Conservation (phyloP, 2,329 filamentous ascomycete genomes). For the Cryoendolithus antarcticus region DNA sequence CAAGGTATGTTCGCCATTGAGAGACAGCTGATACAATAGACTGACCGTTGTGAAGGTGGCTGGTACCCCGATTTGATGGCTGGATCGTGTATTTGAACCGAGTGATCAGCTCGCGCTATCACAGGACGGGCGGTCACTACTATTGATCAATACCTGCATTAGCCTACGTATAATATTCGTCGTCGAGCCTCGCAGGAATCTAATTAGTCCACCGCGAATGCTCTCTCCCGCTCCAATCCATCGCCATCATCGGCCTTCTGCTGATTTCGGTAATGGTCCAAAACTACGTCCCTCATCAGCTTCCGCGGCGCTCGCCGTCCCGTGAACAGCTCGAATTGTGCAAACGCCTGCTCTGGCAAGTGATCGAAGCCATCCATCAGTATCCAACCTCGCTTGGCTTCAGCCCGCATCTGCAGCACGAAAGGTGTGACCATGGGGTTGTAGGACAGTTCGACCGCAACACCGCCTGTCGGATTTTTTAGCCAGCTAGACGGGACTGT, state of each 20-base stretch:
- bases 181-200: too few species aligned
- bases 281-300: conserved; percentile 56
- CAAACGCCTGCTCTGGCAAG: conserved; percentile 66
- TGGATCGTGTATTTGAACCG: too few species aligned
- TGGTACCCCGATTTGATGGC: too few species aligned
- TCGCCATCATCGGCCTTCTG: neutral
- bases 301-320: conserved; percentile 58
- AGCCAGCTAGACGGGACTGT: conserved; percentile 59
- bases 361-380: conserved; percentile 65
- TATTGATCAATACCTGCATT: too few species aligned
- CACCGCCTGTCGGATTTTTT: conserved; percentile 59
- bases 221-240: too few species aligned
- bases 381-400: conserved; percentile 55
- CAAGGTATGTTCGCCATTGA: conserved; percentile 22
- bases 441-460: conserved; percentile 61
- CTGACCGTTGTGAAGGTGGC: too few species aligned
- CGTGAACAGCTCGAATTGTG: conserved; percentile 72
- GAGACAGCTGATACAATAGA: too few species aligned
- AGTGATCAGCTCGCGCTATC: too few species aligned
- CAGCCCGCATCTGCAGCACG: conserved; percentile 51
- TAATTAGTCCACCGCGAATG: too few species aligned
- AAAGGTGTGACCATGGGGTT: conserved; percentile 61
- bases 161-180: too few species aligned
- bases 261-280: conserved; percentile 18
- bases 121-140: too few species aligned